Percentiles rank a stretch among this genome's conserved stretches.
phyloP scores from a whole-genome alignment of 352 stramenopile genomes.

The Phytophthora boehmeriae region DNA sequence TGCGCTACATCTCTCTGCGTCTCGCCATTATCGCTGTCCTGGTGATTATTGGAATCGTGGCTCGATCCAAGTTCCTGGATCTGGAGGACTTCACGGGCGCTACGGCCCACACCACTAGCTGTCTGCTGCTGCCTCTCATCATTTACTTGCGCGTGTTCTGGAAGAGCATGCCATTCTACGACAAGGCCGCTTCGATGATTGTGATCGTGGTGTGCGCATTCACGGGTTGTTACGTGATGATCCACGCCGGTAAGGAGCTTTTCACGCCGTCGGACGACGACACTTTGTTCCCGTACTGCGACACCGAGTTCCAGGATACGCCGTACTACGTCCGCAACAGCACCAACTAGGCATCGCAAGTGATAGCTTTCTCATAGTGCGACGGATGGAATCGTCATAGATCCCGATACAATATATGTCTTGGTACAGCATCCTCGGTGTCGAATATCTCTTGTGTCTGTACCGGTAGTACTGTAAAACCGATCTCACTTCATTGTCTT shows the following conservation, averaged over 20 bases:
- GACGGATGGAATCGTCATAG: neutral
- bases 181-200: constrained; percentile 24
- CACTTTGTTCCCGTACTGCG: constrained; percentile 20
- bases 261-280: constrained; percentile 13
- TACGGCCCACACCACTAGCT: constrained; percentile 51
- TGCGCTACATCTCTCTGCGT: constrained; percentile 44
- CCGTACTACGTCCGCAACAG: constrained; percentile 23
- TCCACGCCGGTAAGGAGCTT: constrained; percentile 15
- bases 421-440: neutral
- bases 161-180: constrained; percentile 24
- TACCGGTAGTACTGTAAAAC: too few species aligned
- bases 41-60: constrained; percentile 34
- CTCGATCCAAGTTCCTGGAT: constrained; percentile 41
- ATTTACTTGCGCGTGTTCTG: constrained; percentile 37
- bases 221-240: constrained; percentile 29
- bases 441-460: neutral
- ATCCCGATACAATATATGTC: neutral
- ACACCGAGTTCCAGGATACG: constrained; percentile 12
- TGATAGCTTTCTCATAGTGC: neutral
- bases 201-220: constrained; percentile 27
- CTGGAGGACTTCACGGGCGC: constrained; percentile 39
- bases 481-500: too few species aligned
- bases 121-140: constrained; percentile 33
- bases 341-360: constrained; percentile 6
- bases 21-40: constrained; percentile 35